phyloP scores from a whole-genome alignment of 2,329 filamentous ascomycete genomes.

The Sclerotinia sclerotiorum region DNA sequence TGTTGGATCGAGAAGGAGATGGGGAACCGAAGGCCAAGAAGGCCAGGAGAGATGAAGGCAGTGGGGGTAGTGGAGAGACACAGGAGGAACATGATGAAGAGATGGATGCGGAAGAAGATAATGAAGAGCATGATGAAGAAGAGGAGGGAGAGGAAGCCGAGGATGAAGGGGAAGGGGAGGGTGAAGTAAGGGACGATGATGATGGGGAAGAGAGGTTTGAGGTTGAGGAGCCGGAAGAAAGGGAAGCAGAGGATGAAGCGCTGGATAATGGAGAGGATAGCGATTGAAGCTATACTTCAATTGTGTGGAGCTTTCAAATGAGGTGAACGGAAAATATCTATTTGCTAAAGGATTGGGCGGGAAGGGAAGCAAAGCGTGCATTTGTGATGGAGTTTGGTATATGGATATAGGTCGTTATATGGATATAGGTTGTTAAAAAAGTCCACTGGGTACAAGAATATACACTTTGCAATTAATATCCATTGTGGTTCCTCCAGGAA shows the following conservation, averaged over 20 bases:
- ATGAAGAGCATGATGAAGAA: slow-evolving; percentile 44
- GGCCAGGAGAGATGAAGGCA: slow-evolving; percentile 45
- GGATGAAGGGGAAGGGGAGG: slow-evolving; percentile 49
- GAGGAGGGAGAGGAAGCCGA: slow-evolving; percentile 43
- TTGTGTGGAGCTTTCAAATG: neutral
- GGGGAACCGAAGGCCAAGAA: slow-evolving; percentile 24
- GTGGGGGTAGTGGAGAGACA: slow-evolving; percentile 41
- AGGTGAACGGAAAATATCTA: neutral
- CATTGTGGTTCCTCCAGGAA: neutral
- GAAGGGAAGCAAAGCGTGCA: slow-evolving; percentile 13
- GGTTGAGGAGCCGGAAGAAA: slow-evolving; percentile 54
- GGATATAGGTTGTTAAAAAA: slow-evolving; percentile 18
- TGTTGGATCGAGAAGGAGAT: slow-evolving; percentile 36
- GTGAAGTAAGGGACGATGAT: slow-evolving; percentile 54
- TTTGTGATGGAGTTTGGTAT: slow-evolving; percentile 18
- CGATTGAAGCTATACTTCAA: slow-evolving; percentile 29
- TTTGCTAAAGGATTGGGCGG: neutral
- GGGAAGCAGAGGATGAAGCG: slow-evolving; percentile 54
- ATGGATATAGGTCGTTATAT: slow-evolving; percentile 18
- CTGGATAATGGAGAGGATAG: slow-evolving; percentile 58
- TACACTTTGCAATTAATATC: neutral
- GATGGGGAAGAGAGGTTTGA: slow-evolving; percentile 56
- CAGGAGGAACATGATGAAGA: slow-evolving; percentile 33
- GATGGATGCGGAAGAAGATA: slow-evolving; percentile 50
- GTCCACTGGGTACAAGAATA: neutral